Evolutionary conservation across 257 asterid genomes (phyloP).

Genomic region (Asclepias syriaca): DNA sequence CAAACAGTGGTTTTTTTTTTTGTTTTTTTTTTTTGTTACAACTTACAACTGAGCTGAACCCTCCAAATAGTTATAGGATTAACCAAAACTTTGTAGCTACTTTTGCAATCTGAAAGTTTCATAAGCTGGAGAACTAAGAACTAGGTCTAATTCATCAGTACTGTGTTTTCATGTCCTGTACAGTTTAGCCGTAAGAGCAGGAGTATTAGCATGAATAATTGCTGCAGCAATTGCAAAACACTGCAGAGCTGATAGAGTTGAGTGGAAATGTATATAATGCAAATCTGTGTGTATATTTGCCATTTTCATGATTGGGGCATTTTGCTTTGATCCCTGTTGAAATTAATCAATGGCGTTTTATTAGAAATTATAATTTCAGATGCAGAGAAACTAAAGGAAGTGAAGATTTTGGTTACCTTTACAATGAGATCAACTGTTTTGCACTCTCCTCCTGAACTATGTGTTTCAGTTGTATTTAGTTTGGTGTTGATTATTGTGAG

Average conservation of each 20-base stretch:
- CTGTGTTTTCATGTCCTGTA: constrained; percentile 40
- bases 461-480: constrained; percentile 22
- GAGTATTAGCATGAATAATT: constrained; percentile 58
- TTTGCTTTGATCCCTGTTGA: constrained; percentile 69
- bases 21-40: too few species aligned
- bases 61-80: not conserved
- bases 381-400: not conserved
- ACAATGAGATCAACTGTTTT: constrained; percentile 57
- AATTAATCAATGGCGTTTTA: not conserved
- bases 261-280: constrained; percentile 65
- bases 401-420: constrained; percentile 43
- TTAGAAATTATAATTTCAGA: not conserved
- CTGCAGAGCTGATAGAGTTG: constrained; percentile 71
- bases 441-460: constrained; percentile 39
- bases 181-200: constrained; percentile 45
- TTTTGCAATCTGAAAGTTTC: not conserved
- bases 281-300: constrained; percentile 63
- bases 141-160: not conserved
- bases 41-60: not conserved
- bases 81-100: not conserved
- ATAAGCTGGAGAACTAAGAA: not conserved
- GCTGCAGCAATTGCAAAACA: constrained; percentile 75
- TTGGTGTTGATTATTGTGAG: constrained; percentile 47
- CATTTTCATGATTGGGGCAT: constrained; percentile 59
- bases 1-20: not conserved